These are phyloP conservation scores for Phialophora expanda DNA, from an alignment of 2,329 filamentous ascomycete genomes.

Conservation along the genomic window DNA sequence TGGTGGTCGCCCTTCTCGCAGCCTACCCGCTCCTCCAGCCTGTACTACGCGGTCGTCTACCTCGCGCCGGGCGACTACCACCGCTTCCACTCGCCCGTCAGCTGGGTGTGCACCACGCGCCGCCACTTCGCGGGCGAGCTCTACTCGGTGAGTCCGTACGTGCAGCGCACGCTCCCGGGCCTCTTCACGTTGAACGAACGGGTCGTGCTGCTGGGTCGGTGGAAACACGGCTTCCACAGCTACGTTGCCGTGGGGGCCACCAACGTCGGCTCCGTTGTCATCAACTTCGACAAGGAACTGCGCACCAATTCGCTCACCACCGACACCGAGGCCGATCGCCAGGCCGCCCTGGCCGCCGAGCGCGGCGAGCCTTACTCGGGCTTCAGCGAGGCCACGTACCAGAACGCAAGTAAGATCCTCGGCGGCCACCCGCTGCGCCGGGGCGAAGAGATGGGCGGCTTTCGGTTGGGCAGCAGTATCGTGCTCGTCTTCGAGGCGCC, in stretches of 20 bases:
- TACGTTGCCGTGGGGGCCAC: slow-evolving; percentile 96
- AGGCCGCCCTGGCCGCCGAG: slow-evolving; percentile 76
- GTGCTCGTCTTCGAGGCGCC: slow-evolving; percentile 97
- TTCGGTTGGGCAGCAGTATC: slow-evolving; percentile 92
- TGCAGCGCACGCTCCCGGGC: slow-evolving; percentile 88
- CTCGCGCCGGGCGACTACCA: slow-evolving; percentile 97
- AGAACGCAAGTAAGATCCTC: slow-evolving; percentile 74
- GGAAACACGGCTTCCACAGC: slow-evolving; percentile 97
- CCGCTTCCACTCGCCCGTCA: slow-evolving; percentile 92
- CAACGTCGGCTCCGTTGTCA: slow-evolving; percentile 93
- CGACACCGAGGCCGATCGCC: slow-evolving; percentile 86
- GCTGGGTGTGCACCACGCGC: slow-evolving; percentile 92
- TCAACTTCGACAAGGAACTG: slow-evolving; percentile 95
- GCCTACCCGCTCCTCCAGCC: slow-evolving; percentile 64
- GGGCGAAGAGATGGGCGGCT: slow-evolving; percentile 98
- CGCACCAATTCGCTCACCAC: slow-evolving; percentile 90
- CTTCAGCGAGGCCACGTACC: slow-evolving; percentile 90
- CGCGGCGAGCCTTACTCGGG: slow-evolving; percentile 85
- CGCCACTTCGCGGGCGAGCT: slow-evolving; percentile 98
- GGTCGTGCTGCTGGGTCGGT: slow-evolving; percentile 88
- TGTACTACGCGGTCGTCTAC: slow-evolving; percentile 96
- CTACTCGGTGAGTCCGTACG: slow-evolving; percentile 91
- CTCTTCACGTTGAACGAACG: slow-evolving; percentile 97
- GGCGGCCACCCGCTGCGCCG: slow-evolving; percentile 81
- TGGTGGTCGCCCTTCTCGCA: slow-evolving; percentile 72